Percentiles rank a stretch among this genome's conserved stretches.
These are phyloP conservation scores for Sordariomycetes sp. DNA, from an alignment of 2,329 filamentous ascomycete genomes.

Conservation along the genomic window DNA sequence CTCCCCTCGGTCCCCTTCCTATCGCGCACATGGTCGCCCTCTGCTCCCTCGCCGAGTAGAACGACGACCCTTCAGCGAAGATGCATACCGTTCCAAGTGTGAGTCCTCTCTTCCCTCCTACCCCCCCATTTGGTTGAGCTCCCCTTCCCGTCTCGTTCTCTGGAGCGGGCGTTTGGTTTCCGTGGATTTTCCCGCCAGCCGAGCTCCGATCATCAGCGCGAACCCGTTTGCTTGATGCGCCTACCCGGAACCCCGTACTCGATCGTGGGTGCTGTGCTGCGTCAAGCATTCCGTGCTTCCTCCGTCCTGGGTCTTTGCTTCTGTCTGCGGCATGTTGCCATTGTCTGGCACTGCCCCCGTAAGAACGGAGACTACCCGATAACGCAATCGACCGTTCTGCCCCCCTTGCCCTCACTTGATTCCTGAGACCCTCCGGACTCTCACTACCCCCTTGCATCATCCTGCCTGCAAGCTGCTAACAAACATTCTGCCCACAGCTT, in stretches of 20 bases:
- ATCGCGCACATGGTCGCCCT: constrained; percentile 12
- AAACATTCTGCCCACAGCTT: constrained; percentile 28
- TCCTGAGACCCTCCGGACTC: too few species aligned
- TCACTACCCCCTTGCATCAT: not conserved
- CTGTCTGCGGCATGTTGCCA: not conserved
- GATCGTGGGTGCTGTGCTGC: not conserved
- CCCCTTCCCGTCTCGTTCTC: constrained; percentile 2
- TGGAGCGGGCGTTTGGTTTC: constrained; percentile 2
- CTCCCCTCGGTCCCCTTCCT: constrained; percentile 14
- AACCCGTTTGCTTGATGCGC: not conserved
- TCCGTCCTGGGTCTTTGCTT: not conserved
- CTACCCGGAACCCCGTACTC: not conserved
- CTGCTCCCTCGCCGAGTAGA: constrained; percentile 24
- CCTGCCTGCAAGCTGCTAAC: not conserved
- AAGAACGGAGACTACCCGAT: not conserved
- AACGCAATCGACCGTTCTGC: not conserved
- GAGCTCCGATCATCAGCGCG: not conserved
- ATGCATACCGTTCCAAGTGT: constrained; percentile 45
- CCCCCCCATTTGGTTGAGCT: constrained; percentile 4
- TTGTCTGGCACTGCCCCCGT: not conserved
- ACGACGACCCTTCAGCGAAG: constrained; percentile 23
- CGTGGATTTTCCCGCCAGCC: not conserved
- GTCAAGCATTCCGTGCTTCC: constrained; percentile 1
- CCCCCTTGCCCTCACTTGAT: not conserved
- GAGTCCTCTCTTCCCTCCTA: constrained; percentile 17